These are phyloP conservation scores for Ricinus communis DNA, from an alignment of 345 rosid genomes.

Conservation along the genomic window DNA sequence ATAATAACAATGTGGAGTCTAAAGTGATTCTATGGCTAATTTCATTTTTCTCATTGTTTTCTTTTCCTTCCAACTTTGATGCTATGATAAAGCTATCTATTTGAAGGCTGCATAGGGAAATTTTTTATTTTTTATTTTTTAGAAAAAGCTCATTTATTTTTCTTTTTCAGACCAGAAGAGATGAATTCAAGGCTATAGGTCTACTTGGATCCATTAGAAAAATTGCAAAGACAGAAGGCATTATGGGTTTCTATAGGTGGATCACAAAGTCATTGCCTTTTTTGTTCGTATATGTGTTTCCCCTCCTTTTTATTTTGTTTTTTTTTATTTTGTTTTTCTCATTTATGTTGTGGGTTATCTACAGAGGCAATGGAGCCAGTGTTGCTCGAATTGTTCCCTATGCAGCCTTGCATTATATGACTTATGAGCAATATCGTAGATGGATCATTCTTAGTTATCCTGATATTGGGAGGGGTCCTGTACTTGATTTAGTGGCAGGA, in stretches of 20 bases:
- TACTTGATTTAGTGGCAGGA: conserved; percentile 89
- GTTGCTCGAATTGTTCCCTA: conserved; percentile 92
- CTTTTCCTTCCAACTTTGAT: no score
- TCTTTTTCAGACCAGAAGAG: conserved; percentile 72
- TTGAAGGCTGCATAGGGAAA: no score
- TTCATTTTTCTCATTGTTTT: no score
- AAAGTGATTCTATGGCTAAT: no score
- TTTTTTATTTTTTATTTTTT: no score
- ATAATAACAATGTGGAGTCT: no score
- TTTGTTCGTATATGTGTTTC: conserved; percentile 1
- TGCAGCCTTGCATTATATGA: conserved; percentile 95
- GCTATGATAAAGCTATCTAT: no score
- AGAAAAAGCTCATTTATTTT: conserved; percentile 22
- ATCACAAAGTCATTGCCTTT: conserved; percentile 19
- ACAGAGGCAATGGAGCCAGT: conserved; percentile 91
- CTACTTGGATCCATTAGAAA: conserved; percentile 66
- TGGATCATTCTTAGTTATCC: conserved; percentile 74
- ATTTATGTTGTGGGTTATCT: conserved; percentile 18
- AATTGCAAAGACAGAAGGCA: conserved; percentile 78
- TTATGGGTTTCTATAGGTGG: conserved; percentile 87
- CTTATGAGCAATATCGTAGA: conserved; percentile 88
- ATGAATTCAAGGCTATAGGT: conserved; percentile 71
- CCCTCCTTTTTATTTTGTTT: background rate
- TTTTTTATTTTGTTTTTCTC: background rate
- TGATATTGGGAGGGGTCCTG: conserved; percentile 68